phyloP scores from a whole-genome alignment of 2,329 filamentous ascomycete species.

The Cercospora citrullina region DNA sequence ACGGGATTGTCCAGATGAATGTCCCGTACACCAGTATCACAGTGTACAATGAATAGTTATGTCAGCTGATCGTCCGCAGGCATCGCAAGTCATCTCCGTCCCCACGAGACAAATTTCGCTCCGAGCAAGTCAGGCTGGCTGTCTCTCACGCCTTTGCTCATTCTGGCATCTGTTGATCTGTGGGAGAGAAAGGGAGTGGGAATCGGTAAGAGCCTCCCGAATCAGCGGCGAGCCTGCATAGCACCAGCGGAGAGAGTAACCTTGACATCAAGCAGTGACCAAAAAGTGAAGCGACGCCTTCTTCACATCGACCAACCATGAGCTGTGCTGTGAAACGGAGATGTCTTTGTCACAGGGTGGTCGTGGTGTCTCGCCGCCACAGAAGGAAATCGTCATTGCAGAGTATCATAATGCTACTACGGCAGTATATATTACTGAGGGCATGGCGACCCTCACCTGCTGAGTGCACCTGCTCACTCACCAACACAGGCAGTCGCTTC shows the following conservation, averaged over 20 bases:
- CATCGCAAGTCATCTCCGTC: background rate
- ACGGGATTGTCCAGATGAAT: background rate
- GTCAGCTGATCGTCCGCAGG: background rate
- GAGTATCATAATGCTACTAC: background rate
- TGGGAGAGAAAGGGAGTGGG: background rate
- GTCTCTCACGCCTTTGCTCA: background rate
- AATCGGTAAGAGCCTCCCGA: background rate
- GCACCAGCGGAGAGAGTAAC: background rate
- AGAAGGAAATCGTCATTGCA: background rate
- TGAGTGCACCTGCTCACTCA: background rate
- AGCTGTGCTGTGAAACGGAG: background rate
- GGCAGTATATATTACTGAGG: background rate
- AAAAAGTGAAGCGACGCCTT: background rate
- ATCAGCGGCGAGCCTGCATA: background rate
- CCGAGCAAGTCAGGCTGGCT: background rate
- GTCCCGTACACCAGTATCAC: background rate
- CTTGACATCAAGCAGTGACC: background rate
- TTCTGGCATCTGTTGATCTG: background rate
- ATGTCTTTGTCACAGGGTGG: background rate
- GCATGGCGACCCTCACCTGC: background rate
- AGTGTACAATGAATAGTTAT: background rate
- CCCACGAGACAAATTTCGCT: background rate
- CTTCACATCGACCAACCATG: background rate
- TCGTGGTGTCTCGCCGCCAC: background rate
- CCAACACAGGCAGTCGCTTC: background rate